A percentile compares a stretch with the other conserved stretches of the same genome.
These are phyloP conservation scores for Paramecium caudatum DNA, from an alignment of 73 alveolate genomes.

Conservation along the genomic window DNA sequence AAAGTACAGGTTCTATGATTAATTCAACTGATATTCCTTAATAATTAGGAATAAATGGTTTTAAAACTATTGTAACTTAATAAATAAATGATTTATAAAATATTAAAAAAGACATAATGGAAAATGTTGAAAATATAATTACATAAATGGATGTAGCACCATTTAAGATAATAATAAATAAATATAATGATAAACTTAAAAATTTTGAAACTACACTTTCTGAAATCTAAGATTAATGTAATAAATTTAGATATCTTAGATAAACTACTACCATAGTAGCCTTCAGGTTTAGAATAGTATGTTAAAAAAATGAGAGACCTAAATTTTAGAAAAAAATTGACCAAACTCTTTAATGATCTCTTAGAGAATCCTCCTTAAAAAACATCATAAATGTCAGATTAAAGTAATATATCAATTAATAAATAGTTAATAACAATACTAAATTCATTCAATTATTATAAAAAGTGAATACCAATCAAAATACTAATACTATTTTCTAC, in stretches of 20 bases:
- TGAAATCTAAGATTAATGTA: neutral
- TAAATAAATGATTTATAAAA: slow-evolving; percentile 18
- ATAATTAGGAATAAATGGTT: neutral
- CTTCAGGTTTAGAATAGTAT: neutral
- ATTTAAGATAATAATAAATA: slow-evolving; percentile 49
- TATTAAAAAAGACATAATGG: slow-evolving; percentile 47
- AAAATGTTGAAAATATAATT: slow-evolving; percentile 50
- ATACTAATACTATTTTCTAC: slow-evolving; percentile 35
- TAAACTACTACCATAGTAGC: neutral
- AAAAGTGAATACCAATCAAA: slow-evolving; percentile 55
- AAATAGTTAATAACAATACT: slow-evolving; percentile 39
- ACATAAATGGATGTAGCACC: slow-evolving; percentile 67
- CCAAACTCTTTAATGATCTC: slow-evolving; percentile 34
- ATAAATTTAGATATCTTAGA: neutral
- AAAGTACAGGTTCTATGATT: slow-evolving; percentile 12
- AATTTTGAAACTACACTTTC: neutral
- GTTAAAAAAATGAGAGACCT: slow-evolving; percentile 44
- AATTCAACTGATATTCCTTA: slow-evolving; percentile 32
- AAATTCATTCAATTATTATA: slow-evolving; percentile 26
- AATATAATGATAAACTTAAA: slow-evolving; percentile 49
- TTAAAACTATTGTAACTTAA: slow-evolving; percentile 24
- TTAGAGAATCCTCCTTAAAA: neutral
- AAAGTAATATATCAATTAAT: neutral
- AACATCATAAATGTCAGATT: neutral
- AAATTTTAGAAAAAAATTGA: neutral